These are phyloP conservation scores for Collybia mongolica DNA, from an alignment of 768 basidiomycete genomes.

Conservation along the genomic window DNA sequence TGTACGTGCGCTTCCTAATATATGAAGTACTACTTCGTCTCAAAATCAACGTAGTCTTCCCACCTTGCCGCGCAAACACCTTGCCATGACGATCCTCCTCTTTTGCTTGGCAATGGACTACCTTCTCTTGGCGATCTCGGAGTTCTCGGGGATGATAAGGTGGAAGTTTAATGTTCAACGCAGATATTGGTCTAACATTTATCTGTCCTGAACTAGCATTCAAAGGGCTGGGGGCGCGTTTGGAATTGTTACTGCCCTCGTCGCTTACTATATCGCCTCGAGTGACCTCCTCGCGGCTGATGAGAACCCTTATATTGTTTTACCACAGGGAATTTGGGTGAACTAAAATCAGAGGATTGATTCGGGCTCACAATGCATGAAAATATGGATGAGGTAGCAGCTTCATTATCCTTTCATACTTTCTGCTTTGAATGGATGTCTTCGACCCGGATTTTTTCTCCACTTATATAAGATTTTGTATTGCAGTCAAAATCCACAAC, in stretches of 20 bases:
- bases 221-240: conserved; percentile 43
- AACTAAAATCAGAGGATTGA: too few relatives aligned
- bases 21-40: too few relatives aligned
- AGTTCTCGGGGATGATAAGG: conserved; percentile 28
- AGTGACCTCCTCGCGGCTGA: conserved; percentile 42
- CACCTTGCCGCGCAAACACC: background rate
- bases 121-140: conserved; percentile 36
- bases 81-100: conserved; percentile 22
- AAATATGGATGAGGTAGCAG: background rate
- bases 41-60: background rate
- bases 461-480: too few relatives aligned
- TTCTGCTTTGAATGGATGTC: too few relatives aligned
- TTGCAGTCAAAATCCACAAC: too few relatives aligned
- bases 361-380: too few relatives aligned
- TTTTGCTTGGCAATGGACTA: conserved; percentile 37
- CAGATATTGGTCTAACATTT: background rate
- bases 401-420: too few relatives aligned
- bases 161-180: conserved; percentile 6
- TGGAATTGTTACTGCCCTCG: conserved; percentile 42
- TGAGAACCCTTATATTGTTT: conserved; percentile 29
- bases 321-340: conserved; percentile 24
- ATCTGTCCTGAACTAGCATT: conserved; percentile 19
- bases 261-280: conserved; percentile 49
- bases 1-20: conserved; percentile 40
- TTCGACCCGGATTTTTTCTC: too few relatives aligned